Evolutionary conservation across 345 rosid species (phyloP).

Genomic region (Eutrema yunnanense): DNA sequence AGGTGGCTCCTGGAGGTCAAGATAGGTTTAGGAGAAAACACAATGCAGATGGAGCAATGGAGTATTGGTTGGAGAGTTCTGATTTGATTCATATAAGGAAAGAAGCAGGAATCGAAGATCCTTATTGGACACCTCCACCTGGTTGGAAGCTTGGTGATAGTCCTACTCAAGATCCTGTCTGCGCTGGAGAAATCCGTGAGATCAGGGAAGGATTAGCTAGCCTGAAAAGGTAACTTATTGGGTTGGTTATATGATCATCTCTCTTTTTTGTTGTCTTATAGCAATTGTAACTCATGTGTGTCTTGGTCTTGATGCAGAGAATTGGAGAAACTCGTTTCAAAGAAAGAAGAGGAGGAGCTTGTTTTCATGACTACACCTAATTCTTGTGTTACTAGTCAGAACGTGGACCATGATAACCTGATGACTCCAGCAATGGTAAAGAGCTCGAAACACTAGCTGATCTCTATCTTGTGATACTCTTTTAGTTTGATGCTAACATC

Average conservation of each 20-base stretch:
- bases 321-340: slow-evolving; percentile 37
- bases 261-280: slow-evolving; percentile 1
- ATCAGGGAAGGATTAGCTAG: slow-evolving; percentile 28
- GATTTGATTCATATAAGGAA: slow-evolving; percentile 60
- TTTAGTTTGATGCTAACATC: neutral
- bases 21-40: slow-evolving; percentile 87
- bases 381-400: slow-evolving; percentile 37
- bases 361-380: slow-evolving; percentile 33
- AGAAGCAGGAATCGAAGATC: slow-evolving; percentile 83
- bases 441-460: neutral
- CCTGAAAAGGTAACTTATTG: slow-evolving; percentile 40
- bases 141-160: slow-evolving; percentile 93
- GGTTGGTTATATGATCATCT: neutral
- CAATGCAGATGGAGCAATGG: slow-evolving; percentile 94
- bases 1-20: slow-evolving; percentile 82
- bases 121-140: slow-evolving; percentile 92
- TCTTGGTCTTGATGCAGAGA: slow-evolving; percentile 29
- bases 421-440: slow-evolving; percentile 51
- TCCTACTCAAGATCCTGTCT: slow-evolving; percentile 75
- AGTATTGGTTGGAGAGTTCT: slow-evolving; percentile 89
- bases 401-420: slow-evolving; percentile 33
- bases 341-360: slow-evolving; percentile 44
- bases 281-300: neutral
- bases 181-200: slow-evolving; percentile 57
- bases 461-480: neutral